phyloP scores from a whole-genome alignment of 306 rosid species.

The Malus asiatica region DNA sequence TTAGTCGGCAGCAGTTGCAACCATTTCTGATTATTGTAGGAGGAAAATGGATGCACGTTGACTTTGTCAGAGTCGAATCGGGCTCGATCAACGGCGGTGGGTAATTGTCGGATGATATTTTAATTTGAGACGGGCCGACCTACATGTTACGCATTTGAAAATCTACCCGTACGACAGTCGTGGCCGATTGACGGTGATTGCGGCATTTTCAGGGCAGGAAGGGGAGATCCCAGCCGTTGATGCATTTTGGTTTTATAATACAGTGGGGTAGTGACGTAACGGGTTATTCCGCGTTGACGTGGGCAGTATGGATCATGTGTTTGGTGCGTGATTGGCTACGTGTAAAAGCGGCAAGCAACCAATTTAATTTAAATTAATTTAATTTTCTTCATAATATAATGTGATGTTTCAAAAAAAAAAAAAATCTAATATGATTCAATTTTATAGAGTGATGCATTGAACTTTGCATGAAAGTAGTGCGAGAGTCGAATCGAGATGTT shows the following conservation, averaged over 20 bases:
- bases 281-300: slow-evolving; percentile 4
- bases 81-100: background rate
- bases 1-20: background rate
- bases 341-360: background rate
- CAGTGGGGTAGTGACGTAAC: background rate
- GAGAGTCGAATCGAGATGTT: no score
- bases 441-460: no score
- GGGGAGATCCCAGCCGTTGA: background rate
- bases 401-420: no score
- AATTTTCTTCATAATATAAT: no score
- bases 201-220: background rate
- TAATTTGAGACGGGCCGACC: no score
- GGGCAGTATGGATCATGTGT: background rate
- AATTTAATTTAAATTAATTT: background rate
- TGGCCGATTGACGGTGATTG: background rate
- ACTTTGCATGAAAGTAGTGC: no score
- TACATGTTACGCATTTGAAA: no score
- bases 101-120: background rate
- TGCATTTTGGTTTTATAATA: background rate
- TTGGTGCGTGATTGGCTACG: background rate
- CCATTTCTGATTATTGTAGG: no score
- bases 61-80: background rate
- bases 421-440: no score
- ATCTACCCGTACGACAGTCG: no score
- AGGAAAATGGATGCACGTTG: background rate